phyloP scores from a whole-genome alignment of 177 flowering plant genomes.

The Vitis hybrid region DNA sequence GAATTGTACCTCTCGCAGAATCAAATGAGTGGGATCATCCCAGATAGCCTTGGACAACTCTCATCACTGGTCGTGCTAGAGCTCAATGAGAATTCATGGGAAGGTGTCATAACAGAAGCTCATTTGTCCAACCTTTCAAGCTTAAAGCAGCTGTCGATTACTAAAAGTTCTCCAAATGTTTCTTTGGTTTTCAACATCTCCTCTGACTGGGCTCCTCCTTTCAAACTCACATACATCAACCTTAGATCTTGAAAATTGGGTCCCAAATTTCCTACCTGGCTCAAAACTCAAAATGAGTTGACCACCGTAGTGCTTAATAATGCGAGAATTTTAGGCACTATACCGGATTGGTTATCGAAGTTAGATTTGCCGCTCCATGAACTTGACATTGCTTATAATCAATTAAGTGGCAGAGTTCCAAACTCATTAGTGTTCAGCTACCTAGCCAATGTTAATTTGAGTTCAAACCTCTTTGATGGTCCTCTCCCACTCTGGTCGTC shows the following conservation, averaged over 20 bases:
- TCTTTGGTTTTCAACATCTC: conserved; percentile 14
- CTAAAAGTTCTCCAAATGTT: not conserved
- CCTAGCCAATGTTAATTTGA: conserved; percentile 1
- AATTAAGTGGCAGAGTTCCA: conserved; percentile 13
- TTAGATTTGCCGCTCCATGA: not conserved
- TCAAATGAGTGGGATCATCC: too few species aligned
- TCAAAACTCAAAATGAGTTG: conserved; percentile 15
- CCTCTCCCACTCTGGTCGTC: conserved; percentile 11
- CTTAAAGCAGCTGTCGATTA: conserved; percentile 3
- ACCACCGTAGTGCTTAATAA: not conserved
- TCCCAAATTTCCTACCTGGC: conserved; percentile 23
- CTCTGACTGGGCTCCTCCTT: conserved; percentile 23
- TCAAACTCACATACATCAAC: conserved; percentile 9
- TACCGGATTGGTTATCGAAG: conserved; percentile 30
- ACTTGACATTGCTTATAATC: conserved; percentile 10
- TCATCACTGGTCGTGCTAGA: not conserved
- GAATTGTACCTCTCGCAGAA: too few species aligned
- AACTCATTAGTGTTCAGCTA: not conserved
- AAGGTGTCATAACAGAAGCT: conserved; percentile 4
- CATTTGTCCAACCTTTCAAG: conserved; percentile 21
- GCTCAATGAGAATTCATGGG: not conserved
- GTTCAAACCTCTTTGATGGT: conserved; percentile 17
- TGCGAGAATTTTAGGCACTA: conserved; percentile 11
- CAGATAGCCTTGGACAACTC: too few species aligned
- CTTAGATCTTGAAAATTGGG: conserved; percentile 10